Evolutionary conservation across 768 basidiomycete genomes (phyloP), one percentile per base, ranked within the genome.

Genomic region (Auriscalpium orientale): DNA sequence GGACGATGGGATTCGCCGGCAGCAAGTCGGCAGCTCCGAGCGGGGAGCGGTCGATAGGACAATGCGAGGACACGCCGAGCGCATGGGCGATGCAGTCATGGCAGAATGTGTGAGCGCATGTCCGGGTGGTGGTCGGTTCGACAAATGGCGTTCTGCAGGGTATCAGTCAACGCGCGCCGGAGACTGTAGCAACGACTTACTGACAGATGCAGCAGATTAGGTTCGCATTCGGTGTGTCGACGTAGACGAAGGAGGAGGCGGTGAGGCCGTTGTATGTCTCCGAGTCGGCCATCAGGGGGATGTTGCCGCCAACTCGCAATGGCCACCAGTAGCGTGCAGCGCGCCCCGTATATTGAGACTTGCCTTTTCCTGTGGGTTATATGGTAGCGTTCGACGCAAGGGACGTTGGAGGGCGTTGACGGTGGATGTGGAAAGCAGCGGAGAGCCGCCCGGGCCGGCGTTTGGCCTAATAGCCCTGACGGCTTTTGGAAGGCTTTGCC

Each of bases 41-140:
- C 0, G 82, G 75, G 13, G 81, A 85, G 20, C 93, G 82, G 70
- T 95, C 92, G 34, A 95, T 82, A 11, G 93, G 93, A 67, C 93
- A 95, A 58, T 85, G 83, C 0, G 78, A 73, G 8, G 84, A 81
- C 57, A 87, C 80, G 12, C 70, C 67, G 4, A 95, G 76, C 0
- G 92, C 88, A 50, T 76, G 74, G n/a, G 72, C 62, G 57, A 94
- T 89, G 65, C 93, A 95, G 34, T 82, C 84, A n/a, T 71, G 70
- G 68, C 93, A 95, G 68, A 95, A 95, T 0, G 91, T 95, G 66
- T 92, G 93, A 57, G 80, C 76, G 63, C 93, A 95, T 8, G 85
- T 81, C 43, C 71, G 77, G 0, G 89, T 85, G 0, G 87, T 88
- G 1, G 78, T 78, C 10, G 92, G 93, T 34, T 91, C 80, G 8